Base-by-base conservation (phyloP, 192 early-diverging fungal genomes). In the Coemansia asiatica region DNA sequence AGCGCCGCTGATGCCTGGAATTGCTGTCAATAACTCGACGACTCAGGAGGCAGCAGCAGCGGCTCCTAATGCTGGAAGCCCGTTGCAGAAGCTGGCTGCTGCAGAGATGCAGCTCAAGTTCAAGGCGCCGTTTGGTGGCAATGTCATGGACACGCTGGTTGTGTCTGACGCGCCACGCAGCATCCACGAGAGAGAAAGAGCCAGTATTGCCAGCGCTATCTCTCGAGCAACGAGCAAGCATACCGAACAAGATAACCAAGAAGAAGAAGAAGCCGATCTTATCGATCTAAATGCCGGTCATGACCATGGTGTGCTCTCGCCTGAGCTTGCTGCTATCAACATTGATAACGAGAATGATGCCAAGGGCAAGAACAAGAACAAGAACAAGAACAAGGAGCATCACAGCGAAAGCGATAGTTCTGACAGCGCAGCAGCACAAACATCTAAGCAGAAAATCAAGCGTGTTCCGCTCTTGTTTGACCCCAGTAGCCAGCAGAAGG, bases 121-220 rank as follows among this genome's bases (percentile, higher is more conserved):
- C 18, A 60, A 65, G 47, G 60, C 67, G 59, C 79, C 79, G 31
- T 81, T 81, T 31, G 79, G 79, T 18, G 62, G 50, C 29, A 81
- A 81, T 58, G 74, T 81, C 56, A 81, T 81, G 79, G 79, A 81
- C 28, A 81, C 79, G 12, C 40, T 81, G 21, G 67, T 75, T 19
- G 79, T 81, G 4, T 57, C 64, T 0, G 74, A 75, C 22, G 44
- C 66, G 9, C 55, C 56, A 7, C 63, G 28, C 53, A 70, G 64
- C 36, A 38, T 63, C 48, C 44, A 53, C 33, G 69, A 75, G 12
- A 60, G 56, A 25, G 56, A 68, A 4, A 29, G 31, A 21, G 19
- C 26, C 6, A 66, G 64, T 28, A 48, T 59, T 6, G 22, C 38
- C 58, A 60, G 58, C 19, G 48, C 40, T 1, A 61, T 21, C 5